Evolutionary conservation across 2,329 filamentous ascomycete species (phyloP).

Genomic region (Stagonosporopsis tanaceti): DNA sequence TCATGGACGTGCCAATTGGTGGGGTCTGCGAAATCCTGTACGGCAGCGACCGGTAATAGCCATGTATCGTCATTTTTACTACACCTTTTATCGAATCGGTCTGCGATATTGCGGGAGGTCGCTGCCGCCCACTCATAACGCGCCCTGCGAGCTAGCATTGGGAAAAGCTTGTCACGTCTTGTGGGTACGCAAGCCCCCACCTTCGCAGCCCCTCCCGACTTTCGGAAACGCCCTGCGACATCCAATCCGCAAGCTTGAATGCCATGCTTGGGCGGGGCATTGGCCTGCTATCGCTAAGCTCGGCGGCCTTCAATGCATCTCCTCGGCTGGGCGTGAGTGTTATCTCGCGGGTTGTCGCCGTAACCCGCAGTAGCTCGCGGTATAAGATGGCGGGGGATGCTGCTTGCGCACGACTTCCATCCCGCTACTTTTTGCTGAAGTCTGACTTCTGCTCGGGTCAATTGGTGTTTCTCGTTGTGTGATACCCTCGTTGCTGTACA

Average conservation of each 20-base stretch:
- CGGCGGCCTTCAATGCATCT: constrained; percentile 20
- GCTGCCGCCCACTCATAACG: constrained; percentile 2
- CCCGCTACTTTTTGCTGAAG: constrained; percentile 9
- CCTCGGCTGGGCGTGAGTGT: constrained; percentile 24
- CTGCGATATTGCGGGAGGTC: neutral
- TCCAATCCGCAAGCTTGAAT: constrained; percentile 8
- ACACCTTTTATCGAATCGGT: constrained; percentile 11
- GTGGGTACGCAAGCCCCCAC: constrained; percentile 30
- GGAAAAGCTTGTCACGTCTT: constrained; percentile 28
- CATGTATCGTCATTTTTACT: constrained; percentile 29
- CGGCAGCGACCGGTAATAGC: constrained; percentile 58
- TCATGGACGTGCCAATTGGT: constrained; percentile 94
- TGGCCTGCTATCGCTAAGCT: constrained; percentile 21
- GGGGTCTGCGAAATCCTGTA: constrained; percentile 96
- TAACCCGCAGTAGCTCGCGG: constrained; percentile 8
- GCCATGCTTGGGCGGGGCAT: constrained; percentile 1
- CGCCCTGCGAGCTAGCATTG: constrained; percentile 10
- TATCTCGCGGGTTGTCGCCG: constrained; percentile 1
- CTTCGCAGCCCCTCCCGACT: constrained; percentile 27
- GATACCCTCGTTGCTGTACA: constrained; percentile 5
- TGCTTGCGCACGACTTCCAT: constrained; percentile 1
- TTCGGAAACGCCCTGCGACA: constrained; percentile 29
- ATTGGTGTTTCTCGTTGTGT: constrained; percentile 13
- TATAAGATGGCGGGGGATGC: constrained; percentile 28
- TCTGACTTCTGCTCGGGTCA: constrained; percentile 15